These are phyloP conservation scores for Fraxinus albicans DNA, from an alignment of 305 asterid genomes.

Conservation along the genomic window DNA sequence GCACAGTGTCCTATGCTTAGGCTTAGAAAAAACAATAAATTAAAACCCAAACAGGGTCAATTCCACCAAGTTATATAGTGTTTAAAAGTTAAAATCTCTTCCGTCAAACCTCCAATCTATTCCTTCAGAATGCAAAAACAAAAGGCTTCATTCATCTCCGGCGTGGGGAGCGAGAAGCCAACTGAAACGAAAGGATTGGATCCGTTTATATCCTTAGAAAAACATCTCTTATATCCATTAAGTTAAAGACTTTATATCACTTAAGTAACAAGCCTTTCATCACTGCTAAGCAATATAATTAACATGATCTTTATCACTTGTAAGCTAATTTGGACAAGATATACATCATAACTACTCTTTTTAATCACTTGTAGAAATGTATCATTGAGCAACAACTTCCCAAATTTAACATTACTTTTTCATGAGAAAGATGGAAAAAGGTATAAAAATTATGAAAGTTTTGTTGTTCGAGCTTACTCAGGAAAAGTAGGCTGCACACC, in stretches of 20 bases:
- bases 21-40: not conserved
- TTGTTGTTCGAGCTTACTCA: not conserved
- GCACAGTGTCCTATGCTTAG: constrained; percentile 9
- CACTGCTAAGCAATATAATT: not conserved
- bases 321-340: not conserved
- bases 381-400: not conserved
- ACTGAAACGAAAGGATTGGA: not conserved
- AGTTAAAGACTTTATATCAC: not conserved
- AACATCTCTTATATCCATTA: not conserved
- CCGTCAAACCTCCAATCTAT: not conserved
- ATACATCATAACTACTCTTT: not conserved
- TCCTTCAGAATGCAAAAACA: not conserved
- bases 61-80: not conserved
- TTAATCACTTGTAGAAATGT: not conserved
- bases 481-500: not conserved
- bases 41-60: not conserved
- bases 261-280: not conserved
- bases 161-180: not conserved
- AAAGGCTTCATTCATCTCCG: not conserved
- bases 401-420: not conserved
- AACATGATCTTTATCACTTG: not conserved
- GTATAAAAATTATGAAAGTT: not conserved
- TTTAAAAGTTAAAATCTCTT: not conserved
- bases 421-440: not conserved
- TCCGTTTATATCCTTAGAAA: not conserved